Conservation (phyloP, 1,284 basidiomycete species). For the Exsudoporus floridanus region DNA sequence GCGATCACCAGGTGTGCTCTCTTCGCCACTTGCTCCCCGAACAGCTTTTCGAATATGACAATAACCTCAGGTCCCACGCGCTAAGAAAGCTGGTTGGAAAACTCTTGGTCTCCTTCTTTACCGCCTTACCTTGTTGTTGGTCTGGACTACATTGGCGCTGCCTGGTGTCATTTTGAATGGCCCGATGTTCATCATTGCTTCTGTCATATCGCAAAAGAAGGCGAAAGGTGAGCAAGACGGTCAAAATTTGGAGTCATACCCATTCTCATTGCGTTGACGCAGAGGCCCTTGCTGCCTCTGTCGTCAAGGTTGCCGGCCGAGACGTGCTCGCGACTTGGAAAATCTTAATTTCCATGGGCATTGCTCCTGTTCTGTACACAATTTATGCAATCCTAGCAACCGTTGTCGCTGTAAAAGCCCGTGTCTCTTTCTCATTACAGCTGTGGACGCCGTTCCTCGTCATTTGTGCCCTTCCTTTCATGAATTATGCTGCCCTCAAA, state of each 20-base stretch:
- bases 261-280: constrained; percentile 11
- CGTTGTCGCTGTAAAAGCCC: constrained; percentile 69
- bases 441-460: constrained; percentile 82
- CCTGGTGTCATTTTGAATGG: constrained; percentile 95
- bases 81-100: constrained; percentile 86
- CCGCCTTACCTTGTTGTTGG: constrained; percentile 75
- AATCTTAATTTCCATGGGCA: constrained; percentile 89
- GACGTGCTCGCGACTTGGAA: constrained; percentile 99
- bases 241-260: neutral
- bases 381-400: constrained; percentile 85
- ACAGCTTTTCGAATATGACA: neutral
- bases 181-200: constrained; percentile 94
- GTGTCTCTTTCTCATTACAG: constrained; percentile 62
- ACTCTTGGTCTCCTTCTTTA: constrained; percentile 85
- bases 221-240: constrained; percentile 69
- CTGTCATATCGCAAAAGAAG: constrained; percentile 84
- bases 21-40: neutral
- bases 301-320: constrained; percentile 92
- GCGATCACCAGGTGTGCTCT: constrained; percentile 88
- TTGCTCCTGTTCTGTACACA: constrained; percentile 86
- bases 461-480: constrained; percentile 76
- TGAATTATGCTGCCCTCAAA: constrained; percentile 94
- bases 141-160: constrained; percentile 87
- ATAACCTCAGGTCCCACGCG: constrained; percentile 66
- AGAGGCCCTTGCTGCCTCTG: constrained; percentile 97